These are phyloP conservation scores for Nannizzia gypsea DNA, from an alignment of 2,329 filamentous ascomycete species.

Conservation along the genomic window DNA sequence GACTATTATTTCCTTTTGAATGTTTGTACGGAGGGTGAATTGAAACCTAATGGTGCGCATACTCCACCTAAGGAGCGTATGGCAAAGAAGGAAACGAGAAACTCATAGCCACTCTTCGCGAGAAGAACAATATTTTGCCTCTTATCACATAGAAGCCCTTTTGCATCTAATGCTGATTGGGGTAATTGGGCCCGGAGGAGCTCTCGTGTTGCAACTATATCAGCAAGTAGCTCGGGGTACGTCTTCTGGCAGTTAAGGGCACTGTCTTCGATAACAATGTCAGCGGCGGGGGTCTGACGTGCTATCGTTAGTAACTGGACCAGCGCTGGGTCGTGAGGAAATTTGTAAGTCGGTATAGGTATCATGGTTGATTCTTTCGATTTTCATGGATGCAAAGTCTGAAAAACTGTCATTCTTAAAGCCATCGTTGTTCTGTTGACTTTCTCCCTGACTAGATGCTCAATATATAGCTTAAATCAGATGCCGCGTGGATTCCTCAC, in stretches of 20 bases:
- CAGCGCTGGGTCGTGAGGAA: constrained; percentile 12
- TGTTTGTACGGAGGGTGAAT: too few species aligned
- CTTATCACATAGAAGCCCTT: constrained; percentile 28
- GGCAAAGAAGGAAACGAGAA: constrained; percentile 36
- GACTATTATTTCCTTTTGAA: too few species aligned
- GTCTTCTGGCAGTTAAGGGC: constrained; percentile 17
- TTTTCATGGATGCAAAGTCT: too few species aligned
- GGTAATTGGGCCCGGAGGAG: constrained; percentile 22
- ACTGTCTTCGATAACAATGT: constrained; percentile 8
- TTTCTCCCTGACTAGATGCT: too few species aligned
- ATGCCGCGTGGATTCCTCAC: too few species aligned
- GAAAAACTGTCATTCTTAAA: too few species aligned
- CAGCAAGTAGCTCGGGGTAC: constrained; percentile 34
- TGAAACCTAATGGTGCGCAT: constrained; percentile 32
- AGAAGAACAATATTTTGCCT: constrained; percentile 29
- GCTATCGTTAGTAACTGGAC: neutral
- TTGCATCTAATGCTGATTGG: constrained; percentile 21
- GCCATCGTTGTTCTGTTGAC: too few species aligned
- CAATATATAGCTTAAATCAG: too few species aligned
- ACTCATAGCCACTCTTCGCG: constrained; percentile 37
- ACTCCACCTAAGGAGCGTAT: constrained; percentile 37
- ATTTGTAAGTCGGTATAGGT: neutral
- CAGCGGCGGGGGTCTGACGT: neutral
- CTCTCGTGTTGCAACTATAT: constrained; percentile 35
- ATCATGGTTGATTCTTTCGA: too few species aligned